Evolutionary conservation across 1,284 basidiomycete species (phyloP).

Genomic region (Apiotrichum brassicae): DNA sequence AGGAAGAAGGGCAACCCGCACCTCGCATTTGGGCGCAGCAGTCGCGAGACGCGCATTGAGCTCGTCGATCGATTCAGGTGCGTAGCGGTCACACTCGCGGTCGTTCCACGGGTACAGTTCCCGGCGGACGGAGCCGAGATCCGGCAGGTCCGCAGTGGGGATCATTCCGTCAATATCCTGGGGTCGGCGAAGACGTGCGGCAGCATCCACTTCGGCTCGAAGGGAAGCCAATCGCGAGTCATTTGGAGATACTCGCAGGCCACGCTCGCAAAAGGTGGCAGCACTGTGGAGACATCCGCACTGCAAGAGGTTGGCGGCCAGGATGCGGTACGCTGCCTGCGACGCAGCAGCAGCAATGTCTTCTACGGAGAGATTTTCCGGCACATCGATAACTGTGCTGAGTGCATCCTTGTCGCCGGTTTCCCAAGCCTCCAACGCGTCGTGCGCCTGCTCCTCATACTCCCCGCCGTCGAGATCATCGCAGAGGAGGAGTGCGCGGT

Average conservation of each 20-base stretch:
- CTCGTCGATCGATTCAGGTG: conserved; percentile 7
- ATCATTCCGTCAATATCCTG: conserved; percentile 1
- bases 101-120: conserved; percentile 15
- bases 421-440: conserved; percentile 1
- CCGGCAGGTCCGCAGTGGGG: conserved; percentile 6
- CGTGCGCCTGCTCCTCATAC: conserved; percentile 7
- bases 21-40: conserved; percentile 11
- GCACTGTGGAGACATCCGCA: conserved; percentile 9
- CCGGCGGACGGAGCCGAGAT: conserved; percentile 5
- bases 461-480: conserved; percentile 13
- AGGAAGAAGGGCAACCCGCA: conserved; percentile 8
- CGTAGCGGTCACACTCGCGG: conserved; percentile 13
- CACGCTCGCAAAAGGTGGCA: conserved; percentile 7
- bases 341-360: background rate
- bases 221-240: background rate
- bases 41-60: conserved; percentile 3
- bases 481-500: conserved; percentile 12
- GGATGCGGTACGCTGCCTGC: conserved; percentile 7
- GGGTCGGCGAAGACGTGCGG: background rate
- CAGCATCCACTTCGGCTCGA: background rate
- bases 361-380: background rate
- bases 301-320: conserved; percentile 2
- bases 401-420: background rate
- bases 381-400: background rate
- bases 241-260: conserved; percentile 1